phyloP scores from a whole-genome alignment of 1,139 yeast genomes.

The Geotrichum citri-aurantii region DNA sequence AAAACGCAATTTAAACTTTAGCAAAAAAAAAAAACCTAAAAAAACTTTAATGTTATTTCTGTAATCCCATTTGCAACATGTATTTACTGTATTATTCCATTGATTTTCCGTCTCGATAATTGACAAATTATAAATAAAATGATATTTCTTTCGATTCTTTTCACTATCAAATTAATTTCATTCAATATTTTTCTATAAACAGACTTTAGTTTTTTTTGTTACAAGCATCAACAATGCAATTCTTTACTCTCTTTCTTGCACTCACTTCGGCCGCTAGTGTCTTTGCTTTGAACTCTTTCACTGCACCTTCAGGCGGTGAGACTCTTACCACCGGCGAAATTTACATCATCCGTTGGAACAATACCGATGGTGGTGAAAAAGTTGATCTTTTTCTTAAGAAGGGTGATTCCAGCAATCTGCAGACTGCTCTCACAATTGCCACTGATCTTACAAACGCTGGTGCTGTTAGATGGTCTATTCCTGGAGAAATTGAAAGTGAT shows the following conservation, averaged over 20 bases:
- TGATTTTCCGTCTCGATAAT: no score
- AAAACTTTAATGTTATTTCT: no score
- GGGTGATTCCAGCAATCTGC: slow-evolving; percentile 34
- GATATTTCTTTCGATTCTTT: no score
- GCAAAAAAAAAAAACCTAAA: no score
- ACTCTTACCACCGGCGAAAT: slow-evolving; percentile 33
- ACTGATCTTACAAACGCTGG: slow-evolving; percentile 35
- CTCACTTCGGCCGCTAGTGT: slow-evolving; percentile 21
- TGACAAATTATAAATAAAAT: no score
- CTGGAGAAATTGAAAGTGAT: slow-evolving; percentile 31
- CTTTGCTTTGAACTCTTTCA: slow-evolving; percentile 29
- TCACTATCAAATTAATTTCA: no score
- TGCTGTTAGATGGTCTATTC: slow-evolving; percentile 37
- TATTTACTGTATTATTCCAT: no score
- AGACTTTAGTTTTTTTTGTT: no score
- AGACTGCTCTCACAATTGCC: slow-evolving; percentile 35
- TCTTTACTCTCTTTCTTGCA: slow-evolving; percentile 21
- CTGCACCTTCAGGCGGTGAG: slow-evolving; percentile 30
- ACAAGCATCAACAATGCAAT: slow-evolving; percentile 11
- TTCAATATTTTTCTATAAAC: no score
- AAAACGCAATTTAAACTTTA: no score
- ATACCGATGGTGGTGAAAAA: slow-evolving; percentile 32
- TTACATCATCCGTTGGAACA: slow-evolving; percentile 34
- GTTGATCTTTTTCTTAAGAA: slow-evolving; percentile 32
- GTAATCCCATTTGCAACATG: no score